A percentile compares a stretch with the other conserved stretches of the same genome.
phyloP scores from a whole-genome alignment of 495 filamentous ascomycete species.

The Jackrogersella multiformis region DNA sequence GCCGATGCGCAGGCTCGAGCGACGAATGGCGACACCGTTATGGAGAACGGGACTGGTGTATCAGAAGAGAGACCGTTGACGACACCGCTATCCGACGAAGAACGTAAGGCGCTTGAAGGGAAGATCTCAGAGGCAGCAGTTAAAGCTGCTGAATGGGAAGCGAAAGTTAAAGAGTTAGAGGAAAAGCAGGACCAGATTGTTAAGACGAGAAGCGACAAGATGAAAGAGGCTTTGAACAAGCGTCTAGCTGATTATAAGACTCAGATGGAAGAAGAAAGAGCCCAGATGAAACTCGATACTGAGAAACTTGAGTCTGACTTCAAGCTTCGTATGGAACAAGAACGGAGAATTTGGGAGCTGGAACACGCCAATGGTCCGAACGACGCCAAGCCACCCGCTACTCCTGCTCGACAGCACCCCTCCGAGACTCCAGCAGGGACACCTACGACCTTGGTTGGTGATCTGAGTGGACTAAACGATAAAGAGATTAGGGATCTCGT shows the following conservation, averaged over 20 bases:
- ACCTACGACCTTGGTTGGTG: constrained; percentile 47
- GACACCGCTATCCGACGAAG: constrained; percentile 54
- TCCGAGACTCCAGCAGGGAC: constrained; percentile 41
- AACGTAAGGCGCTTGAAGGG: constrained; percentile 63
- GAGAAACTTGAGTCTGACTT: constrained; percentile 68
- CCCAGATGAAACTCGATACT: constrained; percentile 61
- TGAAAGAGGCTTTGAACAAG: constrained; percentile 75
- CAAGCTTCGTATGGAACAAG: constrained; percentile 71
- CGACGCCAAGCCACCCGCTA: constrained; percentile 42
- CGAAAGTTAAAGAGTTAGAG: constrained; percentile 63
- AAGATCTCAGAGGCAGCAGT: constrained; percentile 56
- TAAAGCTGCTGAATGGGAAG: constrained; percentile 64
- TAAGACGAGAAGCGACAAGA: constrained; percentile 72
- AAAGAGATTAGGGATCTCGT: constrained; percentile 72
- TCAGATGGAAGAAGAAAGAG: constrained; percentile 58
- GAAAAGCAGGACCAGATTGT: constrained; percentile 63
- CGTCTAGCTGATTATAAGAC: constrained; percentile 69
- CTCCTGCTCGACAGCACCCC: constrained; percentile 45
- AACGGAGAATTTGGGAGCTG: constrained; percentile 63
- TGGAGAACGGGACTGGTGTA: constrained; percentile 48
- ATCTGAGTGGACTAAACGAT: constrained; percentile 61
- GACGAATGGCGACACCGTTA: constrained; percentile 46
- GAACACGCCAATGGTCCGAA: constrained; percentile 51
- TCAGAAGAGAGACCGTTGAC: constrained; percentile 42
- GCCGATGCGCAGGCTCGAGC: constrained; percentile 54